These are phyloP conservation scores for Flueggea neowawraea DNA, from an alignment of 441 rosid genomes.

Conservation along the genomic window DNA sequence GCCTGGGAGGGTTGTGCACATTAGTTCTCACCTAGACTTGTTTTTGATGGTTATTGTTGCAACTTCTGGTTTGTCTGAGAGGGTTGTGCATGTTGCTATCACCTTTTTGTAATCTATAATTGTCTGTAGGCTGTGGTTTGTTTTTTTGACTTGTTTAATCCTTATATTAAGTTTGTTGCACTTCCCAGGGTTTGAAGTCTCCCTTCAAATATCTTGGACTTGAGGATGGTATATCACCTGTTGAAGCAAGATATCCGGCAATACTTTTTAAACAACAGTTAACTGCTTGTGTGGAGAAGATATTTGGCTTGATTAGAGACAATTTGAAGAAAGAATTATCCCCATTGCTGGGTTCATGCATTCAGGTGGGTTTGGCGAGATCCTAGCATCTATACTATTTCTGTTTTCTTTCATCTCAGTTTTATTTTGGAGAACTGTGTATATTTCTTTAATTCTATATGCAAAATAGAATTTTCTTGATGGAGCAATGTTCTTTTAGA, in stretches of 20 bases:
- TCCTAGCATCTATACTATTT: no score
- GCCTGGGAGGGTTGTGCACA: constrained; percentile 71
- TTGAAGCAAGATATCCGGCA: constrained; percentile 98
- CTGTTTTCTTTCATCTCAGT: no score
- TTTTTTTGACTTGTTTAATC: neutral
- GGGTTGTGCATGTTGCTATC: no score
- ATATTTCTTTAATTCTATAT: no score
- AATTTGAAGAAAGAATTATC: constrained; percentile 92
- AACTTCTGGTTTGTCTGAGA: no score
- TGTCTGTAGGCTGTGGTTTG: neutral
- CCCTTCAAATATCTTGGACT: constrained; percentile 72
- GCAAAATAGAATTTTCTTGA: no score
- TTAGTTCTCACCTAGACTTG: constrained; percentile 23
- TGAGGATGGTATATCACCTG: constrained; percentile 71
- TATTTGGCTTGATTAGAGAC: constrained; percentile 96
- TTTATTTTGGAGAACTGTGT: no score
- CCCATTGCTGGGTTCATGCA: constrained; percentile 79
- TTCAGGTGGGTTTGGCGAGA: constrained; percentile 56
- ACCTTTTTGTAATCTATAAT: no score
- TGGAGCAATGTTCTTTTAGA: no score
- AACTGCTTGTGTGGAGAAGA: constrained; percentile 98
- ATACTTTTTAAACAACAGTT: constrained; percentile 93
- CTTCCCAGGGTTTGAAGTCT: constrained; percentile 72
- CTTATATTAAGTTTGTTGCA: neutral
- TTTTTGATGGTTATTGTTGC: no score